phyloP scores from a whole-genome alignment of 2,329 filamentous ascomycete species.

The Calonectria hongkongensis region DNA sequence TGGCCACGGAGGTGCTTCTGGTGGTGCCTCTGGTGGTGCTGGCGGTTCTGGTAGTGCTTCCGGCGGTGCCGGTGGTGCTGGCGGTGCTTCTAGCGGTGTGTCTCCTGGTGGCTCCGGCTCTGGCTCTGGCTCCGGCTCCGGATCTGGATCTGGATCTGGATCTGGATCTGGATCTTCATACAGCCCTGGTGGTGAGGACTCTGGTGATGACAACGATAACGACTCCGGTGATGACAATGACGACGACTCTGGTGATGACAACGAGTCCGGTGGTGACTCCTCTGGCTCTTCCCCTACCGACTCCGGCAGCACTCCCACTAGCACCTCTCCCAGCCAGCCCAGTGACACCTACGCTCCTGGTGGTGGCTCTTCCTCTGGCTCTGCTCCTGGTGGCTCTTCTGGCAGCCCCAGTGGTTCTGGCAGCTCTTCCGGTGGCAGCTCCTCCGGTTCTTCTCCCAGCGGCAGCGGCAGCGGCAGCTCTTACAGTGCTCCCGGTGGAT shows the following conservation, averaged over 20 bases:
- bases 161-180: neutral
- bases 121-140: neutral
- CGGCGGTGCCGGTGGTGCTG: neutral
- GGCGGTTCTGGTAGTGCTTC: too few relatives aligned
- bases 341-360: neutral
- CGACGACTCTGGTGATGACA: constrained; percentile 3
- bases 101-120: neutral
- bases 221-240: neutral
- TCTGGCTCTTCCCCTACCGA: neutral
- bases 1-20: neutral
- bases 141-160: neutral
- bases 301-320: neutral
- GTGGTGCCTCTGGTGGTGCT: neutral
- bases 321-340: constrained; percentile 10
- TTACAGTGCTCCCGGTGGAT: neutral
- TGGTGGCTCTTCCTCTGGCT: neutral
- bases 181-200: constrained; percentile 4
- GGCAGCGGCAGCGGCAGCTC: neutral
- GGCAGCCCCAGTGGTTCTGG: neutral
- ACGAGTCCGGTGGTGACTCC: neutral
- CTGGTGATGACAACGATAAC: neutral
- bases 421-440: neutral
- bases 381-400: neutral
- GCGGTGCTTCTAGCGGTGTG: neutral
- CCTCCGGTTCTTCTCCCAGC: neutral